Conservation (phyloP, 192 early-diverging fungal species). For the Coemansia sp. region DNA sequence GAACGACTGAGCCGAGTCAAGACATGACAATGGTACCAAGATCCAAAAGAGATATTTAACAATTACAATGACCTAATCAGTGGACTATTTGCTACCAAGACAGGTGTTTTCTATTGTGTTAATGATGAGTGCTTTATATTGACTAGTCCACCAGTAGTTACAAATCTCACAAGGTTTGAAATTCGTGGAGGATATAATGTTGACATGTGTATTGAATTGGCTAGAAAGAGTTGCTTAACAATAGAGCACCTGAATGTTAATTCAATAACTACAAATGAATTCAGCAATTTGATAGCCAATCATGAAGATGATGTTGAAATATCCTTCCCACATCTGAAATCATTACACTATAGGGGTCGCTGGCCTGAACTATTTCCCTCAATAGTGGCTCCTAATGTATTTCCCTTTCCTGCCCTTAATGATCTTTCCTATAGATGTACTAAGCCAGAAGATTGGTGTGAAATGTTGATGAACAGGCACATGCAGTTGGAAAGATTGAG, state of each 20-base stretch:
- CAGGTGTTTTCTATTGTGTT: neutral
- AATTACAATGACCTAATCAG: neutral
- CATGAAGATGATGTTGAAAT: neutral
- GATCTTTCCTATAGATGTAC: neutral
- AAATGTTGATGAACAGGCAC: neutral
- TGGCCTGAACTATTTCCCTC: neutral
- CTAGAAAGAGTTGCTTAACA: neutral
- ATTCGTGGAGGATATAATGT: neutral
- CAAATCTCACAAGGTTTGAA: neutral
- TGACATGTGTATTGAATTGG: neutral
- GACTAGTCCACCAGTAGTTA: neutral
- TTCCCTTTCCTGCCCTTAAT: neutral
- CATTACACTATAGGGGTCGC: neutral
- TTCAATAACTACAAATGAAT: neutral
- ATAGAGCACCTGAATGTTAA: neutral
- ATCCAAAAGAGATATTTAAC: no score
- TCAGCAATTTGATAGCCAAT: neutral
- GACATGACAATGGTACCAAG: no score
- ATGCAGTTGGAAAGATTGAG: neutral
- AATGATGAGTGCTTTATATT: neutral
- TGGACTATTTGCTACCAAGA: neutral
- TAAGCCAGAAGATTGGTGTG: neutral
- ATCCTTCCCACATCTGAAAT: neutral
- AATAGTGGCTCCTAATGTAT: neutral
- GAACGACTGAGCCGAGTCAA: no score